These are phyloP conservation scores for Boechera stricta DNA, from an alignment of 345 rosid species.

Conservation along the genomic window DNA sequence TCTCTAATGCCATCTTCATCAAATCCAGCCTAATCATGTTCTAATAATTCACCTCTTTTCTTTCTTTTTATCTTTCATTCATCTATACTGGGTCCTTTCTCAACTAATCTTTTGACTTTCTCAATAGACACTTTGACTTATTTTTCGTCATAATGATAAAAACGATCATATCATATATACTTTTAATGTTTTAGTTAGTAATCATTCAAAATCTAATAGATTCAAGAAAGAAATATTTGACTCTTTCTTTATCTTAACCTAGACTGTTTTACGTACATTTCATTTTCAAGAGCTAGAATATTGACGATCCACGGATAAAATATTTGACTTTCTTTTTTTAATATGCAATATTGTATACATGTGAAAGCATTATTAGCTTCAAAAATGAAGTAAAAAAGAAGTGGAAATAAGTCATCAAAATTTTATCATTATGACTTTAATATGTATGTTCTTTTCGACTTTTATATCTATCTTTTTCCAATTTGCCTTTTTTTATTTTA, in stretches of 20 bases:
- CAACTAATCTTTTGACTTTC: slow-evolving; percentile 38
- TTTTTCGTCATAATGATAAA: background rate
- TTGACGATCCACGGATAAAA: background rate
- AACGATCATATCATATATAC: background rate
- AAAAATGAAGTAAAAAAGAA: background rate
- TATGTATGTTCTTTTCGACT: slow-evolving; percentile 36
- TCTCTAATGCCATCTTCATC: slow-evolving; percentile 7
- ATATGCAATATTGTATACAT: slow-evolving; percentile 24
- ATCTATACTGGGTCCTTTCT: slow-evolving; percentile 12
- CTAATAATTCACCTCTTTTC: slow-evolving; percentile 33
- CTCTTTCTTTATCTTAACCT: background rate
- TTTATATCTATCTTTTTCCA: slow-evolving; percentile 14
- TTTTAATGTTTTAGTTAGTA: slow-evolving; percentile 13
- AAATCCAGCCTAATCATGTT: slow-evolving; percentile 36
- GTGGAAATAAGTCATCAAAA: slow-evolving; percentile 31
- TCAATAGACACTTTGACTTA: slow-evolving; percentile 25
- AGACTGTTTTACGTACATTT: background rate
- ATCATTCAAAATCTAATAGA: background rate
- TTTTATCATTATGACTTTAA: slow-evolving; percentile 27
- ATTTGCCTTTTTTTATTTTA: slow-evolving; percentile 30
- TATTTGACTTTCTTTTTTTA: slow-evolving; percentile 10
- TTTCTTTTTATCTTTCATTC: background rate
- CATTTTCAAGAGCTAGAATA: background rate
- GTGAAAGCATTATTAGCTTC: slow-evolving; percentile 33
- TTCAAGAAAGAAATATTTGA: background rate